Evolutionary conservation across 2,329 filamentous ascomycete species (phyloP).

Genomic region (Fusarium sp.): DNA sequence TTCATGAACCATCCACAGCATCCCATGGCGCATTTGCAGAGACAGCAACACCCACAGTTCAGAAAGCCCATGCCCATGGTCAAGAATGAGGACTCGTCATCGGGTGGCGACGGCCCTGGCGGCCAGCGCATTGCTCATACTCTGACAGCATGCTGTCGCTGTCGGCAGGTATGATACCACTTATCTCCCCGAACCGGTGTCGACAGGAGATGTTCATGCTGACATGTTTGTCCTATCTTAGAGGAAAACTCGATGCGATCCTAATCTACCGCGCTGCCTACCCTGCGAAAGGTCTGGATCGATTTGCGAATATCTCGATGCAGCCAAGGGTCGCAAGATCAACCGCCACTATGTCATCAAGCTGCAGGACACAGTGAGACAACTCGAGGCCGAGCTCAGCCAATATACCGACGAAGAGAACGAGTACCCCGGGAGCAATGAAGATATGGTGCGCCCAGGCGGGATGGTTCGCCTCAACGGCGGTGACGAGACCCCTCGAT

Average conservation of each 20-base stretch:
- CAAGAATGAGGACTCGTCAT: conserved; percentile 54
- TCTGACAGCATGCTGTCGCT: conserved; percentile 82
- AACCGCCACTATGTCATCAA: conserved; percentile 92
- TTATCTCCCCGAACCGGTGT: conserved; percentile 6
- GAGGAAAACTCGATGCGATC: conserved; percentile 97
- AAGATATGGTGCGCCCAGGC: conserved; percentile 88
- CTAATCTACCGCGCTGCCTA: conserved; percentile 88
- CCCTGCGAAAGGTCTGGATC: conserved; percentile 94
- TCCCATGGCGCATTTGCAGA: conserved; percentile 34
- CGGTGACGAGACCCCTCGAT: conserved; percentile 86
- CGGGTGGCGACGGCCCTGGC: conserved; percentile 60
- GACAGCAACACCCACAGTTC: conserved; percentile 46
- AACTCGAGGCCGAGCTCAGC: conserved; percentile 83
- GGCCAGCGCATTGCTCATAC: conserved; percentile 79
- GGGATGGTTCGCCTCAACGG: conserved; percentile 88
- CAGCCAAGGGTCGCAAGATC: conserved; percentile 85
- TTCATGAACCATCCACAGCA: conserved; percentile 45
- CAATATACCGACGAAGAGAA: conserved; percentile 83
- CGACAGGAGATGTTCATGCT: conserved; percentile 19
- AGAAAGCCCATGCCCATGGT: conserved; percentile 44
- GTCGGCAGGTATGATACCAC: conserved; percentile 72
- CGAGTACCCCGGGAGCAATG: conserved; percentile 75
- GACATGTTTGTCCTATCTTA: conserved; percentile 50
- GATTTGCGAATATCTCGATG: conserved; percentile 95
- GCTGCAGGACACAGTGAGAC: conserved; percentile 86